A percentile compares a stretch with the other conserved stretches of the same genome.
Evolutionary conservation across 805 yeast species (phyloP).

Genomic region (Candida andamanensis): DNA sequence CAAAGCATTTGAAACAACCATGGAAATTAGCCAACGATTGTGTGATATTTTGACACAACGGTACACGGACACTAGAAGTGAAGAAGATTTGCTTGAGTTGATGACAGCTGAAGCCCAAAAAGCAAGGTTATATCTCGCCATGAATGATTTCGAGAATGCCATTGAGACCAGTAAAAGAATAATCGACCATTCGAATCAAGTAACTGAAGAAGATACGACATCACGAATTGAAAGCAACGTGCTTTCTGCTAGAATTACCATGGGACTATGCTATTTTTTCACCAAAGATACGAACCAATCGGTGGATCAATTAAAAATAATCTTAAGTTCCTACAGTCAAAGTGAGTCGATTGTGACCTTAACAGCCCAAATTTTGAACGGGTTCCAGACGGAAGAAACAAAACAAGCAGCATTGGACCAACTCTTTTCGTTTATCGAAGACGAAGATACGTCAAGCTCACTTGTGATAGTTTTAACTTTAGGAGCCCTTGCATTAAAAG

Average conservation of each 20-base stretch:
- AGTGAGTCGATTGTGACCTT: slow-evolving; percentile 66
- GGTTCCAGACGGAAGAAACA: slow-evolving; percentile 69
- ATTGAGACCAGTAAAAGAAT: slow-evolving; percentile 57
- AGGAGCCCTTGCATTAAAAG: slow-evolving; percentile 73
- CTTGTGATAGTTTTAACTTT: slow-evolving; percentile 63
- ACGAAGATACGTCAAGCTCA: slow-evolving; percentile 52
- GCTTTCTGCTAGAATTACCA: slow-evolving; percentile 59
- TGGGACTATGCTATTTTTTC: slow-evolving; percentile 73
- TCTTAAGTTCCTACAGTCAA: slow-evolving; percentile 50
- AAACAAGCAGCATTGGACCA: slow-evolving; percentile 83
- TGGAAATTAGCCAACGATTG: slow-evolving; percentile 41
- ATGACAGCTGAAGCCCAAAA: slow-evolving; percentile 62
- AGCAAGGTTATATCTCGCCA: slow-evolving; percentile 67
- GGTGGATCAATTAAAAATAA: slow-evolving; percentile 57
- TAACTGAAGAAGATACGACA: slow-evolving; percentile 27
- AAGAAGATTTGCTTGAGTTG: slow-evolving; percentile 42
- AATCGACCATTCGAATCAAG: slow-evolving; percentile 46
- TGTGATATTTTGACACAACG: slow-evolving; percentile 46
- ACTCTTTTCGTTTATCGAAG: slow-evolving; percentile 57
- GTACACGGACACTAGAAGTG: slow-evolving; percentile 54
- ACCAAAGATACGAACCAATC: slow-evolving; percentile 58
- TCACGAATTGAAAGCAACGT: slow-evolving; percentile 19
- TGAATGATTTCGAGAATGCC: slow-evolving; percentile 50
- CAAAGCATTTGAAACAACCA: slow-evolving; percentile 54
- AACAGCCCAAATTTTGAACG: slow-evolving; percentile 74